Conservation (phyloP, 805 yeast species). For the Groenewaldozyma salmanticensis region DNA sequence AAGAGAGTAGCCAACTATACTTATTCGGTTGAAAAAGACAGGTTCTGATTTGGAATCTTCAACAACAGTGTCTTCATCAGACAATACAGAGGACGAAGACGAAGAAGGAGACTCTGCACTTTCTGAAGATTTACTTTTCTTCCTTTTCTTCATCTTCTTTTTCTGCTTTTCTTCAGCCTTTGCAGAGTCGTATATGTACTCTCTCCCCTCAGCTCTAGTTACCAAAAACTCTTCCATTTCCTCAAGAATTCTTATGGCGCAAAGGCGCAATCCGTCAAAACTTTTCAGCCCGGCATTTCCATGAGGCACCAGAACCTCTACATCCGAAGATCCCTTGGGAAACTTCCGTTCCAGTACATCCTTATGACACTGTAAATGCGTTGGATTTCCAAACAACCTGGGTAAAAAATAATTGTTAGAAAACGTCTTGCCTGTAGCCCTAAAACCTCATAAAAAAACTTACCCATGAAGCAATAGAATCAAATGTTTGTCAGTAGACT, state of each 20-base stretch:
- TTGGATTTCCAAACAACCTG: conserved; percentile 56
- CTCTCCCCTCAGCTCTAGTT: conserved; percentile 16
- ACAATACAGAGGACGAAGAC: not conserved
- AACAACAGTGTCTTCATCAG: not conserved
- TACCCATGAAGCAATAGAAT: conserved; percentile 70
- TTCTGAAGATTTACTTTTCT: not conserved
- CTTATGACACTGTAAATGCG: conserved; percentile 43
- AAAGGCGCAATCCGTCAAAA: conserved; percentile 75
- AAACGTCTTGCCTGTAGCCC: not conserved
- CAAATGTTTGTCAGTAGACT: conserved; percentile 37
- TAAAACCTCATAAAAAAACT: conserved; percentile 16
- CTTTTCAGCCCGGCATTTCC: conserved; percentile 65
- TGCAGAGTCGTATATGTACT: not conserved
- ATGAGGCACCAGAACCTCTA: conserved; percentile 34
- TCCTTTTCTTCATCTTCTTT: conserved; percentile 10
- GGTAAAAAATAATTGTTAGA: conserved; percentile 2
- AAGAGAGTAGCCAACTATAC: conserved; percentile 76
- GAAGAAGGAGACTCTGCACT: not conserved
- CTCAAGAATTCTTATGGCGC: conserved; percentile 46
- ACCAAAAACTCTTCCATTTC: conserved; percentile 41
- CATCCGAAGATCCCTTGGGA: conserved; percentile 32
- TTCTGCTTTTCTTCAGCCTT: not conserved
- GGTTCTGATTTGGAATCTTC: conserved; percentile 27
- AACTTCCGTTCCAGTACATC: conserved; percentile 31
- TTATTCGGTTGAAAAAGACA: conserved; percentile 45